Evolutionary conservation across 106 monocot species (phyloP), one percentile per base, ranked within the genome.

Genomic region (Dioscorea alata): DNA sequence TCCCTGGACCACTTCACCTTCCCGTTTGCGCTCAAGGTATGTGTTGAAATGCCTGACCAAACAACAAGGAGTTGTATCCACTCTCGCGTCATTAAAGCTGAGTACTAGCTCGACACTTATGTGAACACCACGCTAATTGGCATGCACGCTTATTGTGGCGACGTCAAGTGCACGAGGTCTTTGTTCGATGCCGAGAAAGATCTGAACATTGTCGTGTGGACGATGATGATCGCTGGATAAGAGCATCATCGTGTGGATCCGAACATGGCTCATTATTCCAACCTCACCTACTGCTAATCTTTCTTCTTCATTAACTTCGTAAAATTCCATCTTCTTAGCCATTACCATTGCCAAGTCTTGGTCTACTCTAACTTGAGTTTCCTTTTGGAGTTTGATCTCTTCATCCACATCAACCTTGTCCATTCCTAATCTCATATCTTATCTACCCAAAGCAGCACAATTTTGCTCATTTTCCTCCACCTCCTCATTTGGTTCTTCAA

Each of bases 1-100:
- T 17, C 63, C 2, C 81, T 78, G 7, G 81, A 85, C 63, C 21
- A 85, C 68, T 78, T 85, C 77, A 85, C 85, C 21, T 81, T 71
- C 71, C 85, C 85, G 35, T 81, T 78, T 57, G 71, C 67, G n/a
- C 74, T 85, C 81, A 69, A 71, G 57, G 66, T 74, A 12, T 63
- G 68, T 33, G 68, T 25, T 2, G 9, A 17, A 18, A 13, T 57
- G 4, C 28, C 31, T 25, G 33, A 51, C 32, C 61, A 1, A n/a
- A 1, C 10, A 22, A 13, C 56, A 4, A 73, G 71, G 42, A 51
- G 28, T 1, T 50, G 63, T 62, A 60, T 79, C 23, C 84, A 84
- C 42, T 63, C 50, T 19, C 76, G 59, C 54, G 49, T 71, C 15
- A 7, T 69, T 16, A 63, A 63, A 13, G 34, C 52, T 23, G 79